These are phyloP conservation scores for Cryphonectria nitschkei DNA, from an alignment of 2,329 filamentous ascomycete species.

Conservation along the genomic window DNA sequence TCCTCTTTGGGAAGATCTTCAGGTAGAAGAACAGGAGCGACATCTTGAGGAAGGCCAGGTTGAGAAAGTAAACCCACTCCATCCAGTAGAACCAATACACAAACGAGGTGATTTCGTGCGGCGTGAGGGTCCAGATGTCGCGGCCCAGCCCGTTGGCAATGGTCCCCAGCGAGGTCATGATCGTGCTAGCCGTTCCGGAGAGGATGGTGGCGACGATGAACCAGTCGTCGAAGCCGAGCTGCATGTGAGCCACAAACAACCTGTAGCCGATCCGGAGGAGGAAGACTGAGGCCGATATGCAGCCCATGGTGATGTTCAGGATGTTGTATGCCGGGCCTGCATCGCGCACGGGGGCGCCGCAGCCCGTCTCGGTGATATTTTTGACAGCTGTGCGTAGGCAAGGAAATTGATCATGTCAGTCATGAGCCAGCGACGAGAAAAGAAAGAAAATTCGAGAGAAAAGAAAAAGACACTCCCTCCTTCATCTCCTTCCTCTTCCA, in stretches of 20 bases:
- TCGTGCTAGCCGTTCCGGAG: slow-evolving; percentile 35
- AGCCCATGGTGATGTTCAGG: slow-evolving; percentile 33
- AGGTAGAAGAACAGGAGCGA: slow-evolving; percentile 29
- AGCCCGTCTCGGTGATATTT: slow-evolving; percentile 28
- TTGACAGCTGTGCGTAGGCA: slow-evolving; percentile 9
- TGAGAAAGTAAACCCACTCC: slow-evolving; percentile 36
- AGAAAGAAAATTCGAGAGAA: too few relatives aligned
- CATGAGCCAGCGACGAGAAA: background rate
- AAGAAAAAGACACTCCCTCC: too few relatives aligned
- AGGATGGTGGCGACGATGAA: slow-evolving; percentile 36
- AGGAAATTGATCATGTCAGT: slow-evolving; percentile 2
- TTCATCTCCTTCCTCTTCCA: background rate
- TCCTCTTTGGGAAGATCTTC: slow-evolving; percentile 25
- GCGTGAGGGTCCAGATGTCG: slow-evolving; percentile 32
- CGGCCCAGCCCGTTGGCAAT: slow-evolving; percentile 42
- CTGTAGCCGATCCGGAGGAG: slow-evolving; percentile 43
- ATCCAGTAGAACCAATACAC: slow-evolving; percentile 48
- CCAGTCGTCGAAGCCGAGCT: slow-evolving; percentile 44
- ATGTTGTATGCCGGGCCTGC: slow-evolving; percentile 17
- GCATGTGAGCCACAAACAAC: slow-evolving; percentile 37
- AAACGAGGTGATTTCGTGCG: slow-evolving; percentile 38
- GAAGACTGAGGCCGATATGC: slow-evolving; percentile 43
- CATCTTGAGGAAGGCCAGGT: slow-evolving; percentile 25
- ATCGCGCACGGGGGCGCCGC: slow-evolving; percentile 23
- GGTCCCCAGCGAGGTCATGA: slow-evolving; percentile 39